These are phyloP conservation scores for Hippophae gyantsensis DNA, from an alignment of 306 rosid genomes.

Conservation along the genomic window DNA sequence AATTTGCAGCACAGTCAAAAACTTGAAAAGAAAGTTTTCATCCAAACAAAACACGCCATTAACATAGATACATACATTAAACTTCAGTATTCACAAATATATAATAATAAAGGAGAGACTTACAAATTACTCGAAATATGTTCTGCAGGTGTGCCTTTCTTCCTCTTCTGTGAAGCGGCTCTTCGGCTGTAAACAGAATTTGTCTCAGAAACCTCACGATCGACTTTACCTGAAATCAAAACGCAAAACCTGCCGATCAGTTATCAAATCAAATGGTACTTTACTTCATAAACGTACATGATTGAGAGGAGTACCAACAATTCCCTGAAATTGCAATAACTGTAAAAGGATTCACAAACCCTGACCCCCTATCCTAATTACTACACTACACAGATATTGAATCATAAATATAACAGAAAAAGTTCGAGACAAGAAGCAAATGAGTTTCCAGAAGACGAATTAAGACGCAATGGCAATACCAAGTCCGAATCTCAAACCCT, in stretches of 20 bases:
- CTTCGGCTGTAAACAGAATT: conserved; percentile 28
- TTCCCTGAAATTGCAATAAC: not conserved
- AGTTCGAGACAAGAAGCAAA: too few species aligned
- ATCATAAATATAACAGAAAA: not conserved
- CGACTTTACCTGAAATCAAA: conserved; percentile 25
- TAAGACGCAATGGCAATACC: not conserved
- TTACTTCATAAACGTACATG: not conserved
- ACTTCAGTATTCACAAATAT: too few species aligned
- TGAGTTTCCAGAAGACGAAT: not conserved
- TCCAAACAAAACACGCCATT: too few species aligned
- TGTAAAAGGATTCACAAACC: not conserved
- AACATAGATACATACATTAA: too few species aligned
- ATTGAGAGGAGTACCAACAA: not conserved
- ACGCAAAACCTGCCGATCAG: not conserved
- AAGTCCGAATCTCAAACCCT: conserved; percentile 4
- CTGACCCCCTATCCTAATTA: not conserved
- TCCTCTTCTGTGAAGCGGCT: conserved; percentile 23
- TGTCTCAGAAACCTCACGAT: conserved; percentile 26
- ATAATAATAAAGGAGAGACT: not conserved
- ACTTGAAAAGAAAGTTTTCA: too few species aligned
- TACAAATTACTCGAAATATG: conserved; percentile 26
- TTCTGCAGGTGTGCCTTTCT: conserved; percentile 23
- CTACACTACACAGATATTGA: not conserved
- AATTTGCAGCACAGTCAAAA: too few species aligned
- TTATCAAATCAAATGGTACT: not conserved